These are phyloP conservation scores for Cystofilobasidium bisporidii DNA, from an alignment of 768 basidiomycete species.

Conservation along the genomic window DNA sequence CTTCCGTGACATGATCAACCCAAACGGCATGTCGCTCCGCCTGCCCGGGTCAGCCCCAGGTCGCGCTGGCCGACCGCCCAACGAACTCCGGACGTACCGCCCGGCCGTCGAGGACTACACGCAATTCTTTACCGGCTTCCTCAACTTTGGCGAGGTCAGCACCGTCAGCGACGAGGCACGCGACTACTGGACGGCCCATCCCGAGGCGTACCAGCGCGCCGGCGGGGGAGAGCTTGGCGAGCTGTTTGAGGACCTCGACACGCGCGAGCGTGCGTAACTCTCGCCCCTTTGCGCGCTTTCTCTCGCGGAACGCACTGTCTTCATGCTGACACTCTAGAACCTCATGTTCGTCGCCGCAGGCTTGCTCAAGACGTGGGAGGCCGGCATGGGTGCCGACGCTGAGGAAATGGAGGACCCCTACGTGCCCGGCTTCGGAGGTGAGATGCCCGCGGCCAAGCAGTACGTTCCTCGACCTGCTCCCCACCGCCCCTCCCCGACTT, in stretches of 20 bases:
- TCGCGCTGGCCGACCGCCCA: constrained; percentile 5
- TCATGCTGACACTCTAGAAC: no score
- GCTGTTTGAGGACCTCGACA: background rate
- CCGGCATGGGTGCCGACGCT: constrained; percentile 19
- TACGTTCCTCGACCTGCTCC: background rate
- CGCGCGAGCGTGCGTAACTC: background rate
- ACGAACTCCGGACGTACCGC: constrained; percentile 35
- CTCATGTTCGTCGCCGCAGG: background rate
- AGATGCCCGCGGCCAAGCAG: constrained; percentile 9
- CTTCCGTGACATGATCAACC: constrained; percentile 54
- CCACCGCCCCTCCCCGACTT: background rate
- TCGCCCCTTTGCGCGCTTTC: background rate
- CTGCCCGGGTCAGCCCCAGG: constrained; percentile 10
- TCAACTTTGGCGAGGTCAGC: constrained; percentile 46
- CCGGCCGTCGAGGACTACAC: constrained; percentile 55
- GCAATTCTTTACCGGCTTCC: constrained; percentile 65
- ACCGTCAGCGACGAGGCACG: constrained; percentile 1
- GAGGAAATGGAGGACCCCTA: constrained; percentile 15
- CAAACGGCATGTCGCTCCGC: constrained; percentile 20
- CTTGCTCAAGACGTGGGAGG: constrained; percentile 4
- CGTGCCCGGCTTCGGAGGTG: constrained; percentile 5
- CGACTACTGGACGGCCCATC: constrained; percentile 4
- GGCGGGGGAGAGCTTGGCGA: background rate
- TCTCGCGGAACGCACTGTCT: no score
- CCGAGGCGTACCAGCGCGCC: background rate